Evolutionary conservation across 2,329 filamentous ascomycete species (phyloP), one percentile per base, ranked within the genome.

Genomic region (Botrytis aclada): DNA sequence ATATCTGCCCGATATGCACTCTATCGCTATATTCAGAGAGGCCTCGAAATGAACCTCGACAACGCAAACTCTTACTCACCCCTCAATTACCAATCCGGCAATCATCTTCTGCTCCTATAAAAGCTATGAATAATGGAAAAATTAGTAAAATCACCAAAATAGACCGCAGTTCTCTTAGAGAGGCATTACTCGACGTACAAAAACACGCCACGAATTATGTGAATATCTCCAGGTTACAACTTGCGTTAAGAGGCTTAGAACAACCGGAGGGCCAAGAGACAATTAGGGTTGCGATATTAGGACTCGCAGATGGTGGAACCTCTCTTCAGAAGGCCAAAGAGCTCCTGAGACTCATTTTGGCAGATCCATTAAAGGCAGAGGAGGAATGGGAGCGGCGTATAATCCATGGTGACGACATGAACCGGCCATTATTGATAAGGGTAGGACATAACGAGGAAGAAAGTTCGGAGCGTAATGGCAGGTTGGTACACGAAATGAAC

Each of bases 181-280:
- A 77, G 54, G 77, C 88, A 3, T 84, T 95, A 0, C 81, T 85
- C 2, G 85, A 88, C 34, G 84, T 95, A 4, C 86, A 92, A 77
- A 87, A 86, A 69, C 83, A 88, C 66, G 88, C 89, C 2, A 85
- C 88, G 37, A 87, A 85, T 73, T 86, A 90, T 77, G 85, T 92
- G 70, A 92, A 92, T 78, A 85, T 91, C n/a, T 89, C 91, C 43
- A 86, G 91, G 72, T 80, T 95, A 63, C 90, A 93, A 81, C 86
- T 95, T 77, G 92, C 92, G 20, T 83, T 93, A 34, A 86, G 89
- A 75, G 90, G 92, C 34, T 80, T 91, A 74, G 85, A 86, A 47
- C 87, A 91, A 78, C 79, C 81, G 2, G 82, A 87, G 0, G 89
- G 89, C 6, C 79, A 85, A 51, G 89, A 91, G 80, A 84, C 86